Base-by-base conservation (phyloP, 495 filamentous ascomycete genomes). In the Lasiosphaeria hispida region DNA sequence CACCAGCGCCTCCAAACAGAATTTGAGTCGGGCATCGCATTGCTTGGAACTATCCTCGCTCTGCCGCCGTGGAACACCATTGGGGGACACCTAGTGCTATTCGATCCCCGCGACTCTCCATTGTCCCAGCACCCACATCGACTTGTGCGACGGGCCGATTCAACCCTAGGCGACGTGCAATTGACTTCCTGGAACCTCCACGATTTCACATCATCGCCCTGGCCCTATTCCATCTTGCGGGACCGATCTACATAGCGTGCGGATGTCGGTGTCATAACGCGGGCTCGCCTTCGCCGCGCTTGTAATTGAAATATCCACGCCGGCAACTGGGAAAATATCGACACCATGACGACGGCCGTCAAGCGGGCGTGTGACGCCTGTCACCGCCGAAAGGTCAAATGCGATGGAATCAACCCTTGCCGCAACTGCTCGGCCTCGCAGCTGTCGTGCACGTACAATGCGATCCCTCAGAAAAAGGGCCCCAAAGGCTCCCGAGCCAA, bases 401-500 rank as follows among this genome's bases (percentile, higher is more conserved):
- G 87, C 68, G 84, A 89, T 68, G 84, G 83, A 52, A 77, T 83
- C 65, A 84, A 80, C 63, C 83, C 87, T n/a, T 91, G 87, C 70
- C 82, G 81, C 44, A 88, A 88, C 67, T 91, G 88, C 69, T 75
- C 77, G 30, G 77, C 80, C 18, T 84, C 86, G 7, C 83, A 85
- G 52, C 74, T 94, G 34, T 77, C 77, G 3, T 92, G 90, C 77
- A 91, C 87, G 14, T 90, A 89, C 78, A 85, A 90, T 75, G 82
- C 87, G n/a, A 85, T 91, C 44, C 89, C 88, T 0, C 88, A 90
- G 73, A 92, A 91, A 75, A 92, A 92, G 72, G 90, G 90, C 0
- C 89, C 89, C 35, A 92, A 93, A 71, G 89, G 89, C 55, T 87
- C 83, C 62, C 76, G 88, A 52, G 89, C 90, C 40, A 93, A 91